Evolutionary conservation across 2,329 filamentous ascomycete genomes (phyloP).

Genomic region (Aspergillus sp.): DNA sequence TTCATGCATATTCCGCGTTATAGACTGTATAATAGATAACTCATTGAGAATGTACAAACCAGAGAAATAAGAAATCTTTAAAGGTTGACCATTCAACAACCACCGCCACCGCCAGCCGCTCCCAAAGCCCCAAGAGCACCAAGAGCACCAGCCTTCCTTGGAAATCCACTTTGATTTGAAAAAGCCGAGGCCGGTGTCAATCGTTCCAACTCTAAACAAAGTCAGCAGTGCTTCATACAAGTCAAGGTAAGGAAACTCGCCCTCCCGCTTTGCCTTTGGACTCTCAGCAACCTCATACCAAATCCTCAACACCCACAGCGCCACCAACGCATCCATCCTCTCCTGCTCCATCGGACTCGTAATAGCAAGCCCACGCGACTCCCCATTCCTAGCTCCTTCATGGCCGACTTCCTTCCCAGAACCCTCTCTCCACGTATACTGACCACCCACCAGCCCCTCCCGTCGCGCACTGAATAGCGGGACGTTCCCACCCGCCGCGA

Average conservation of each 20-base stretch:
- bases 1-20: too few species aligned
- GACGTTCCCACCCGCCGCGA: not conserved
- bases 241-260: not conserved
- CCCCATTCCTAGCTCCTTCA: not conserved
- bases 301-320: not conserved
- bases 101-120: not conserved
- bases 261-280: not conserved
- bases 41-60: too few species aligned
- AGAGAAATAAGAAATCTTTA: too few species aligned
- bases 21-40: too few species aligned
- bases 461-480: not conserved
- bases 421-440: not conserved
- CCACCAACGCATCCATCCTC: not conserved
- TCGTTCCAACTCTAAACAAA: not conserved
- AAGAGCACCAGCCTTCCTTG: not conserved
- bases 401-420: not conserved
- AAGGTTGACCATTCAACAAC: not conserved
- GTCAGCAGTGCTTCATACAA: too few species aligned
- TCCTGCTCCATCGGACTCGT: not conserved
- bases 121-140: not conserved
- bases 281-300: not conserved
- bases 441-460: not conserved
- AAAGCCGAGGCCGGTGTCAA: not conserved
- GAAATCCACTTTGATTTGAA: too few species aligned
- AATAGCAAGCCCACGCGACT: not conserved